Percentiles rank a stretch among this genome's conserved stretches.
Conservation (phyloP, 129 eudicot genomes). For the Pittosporum tobira region DNA sequence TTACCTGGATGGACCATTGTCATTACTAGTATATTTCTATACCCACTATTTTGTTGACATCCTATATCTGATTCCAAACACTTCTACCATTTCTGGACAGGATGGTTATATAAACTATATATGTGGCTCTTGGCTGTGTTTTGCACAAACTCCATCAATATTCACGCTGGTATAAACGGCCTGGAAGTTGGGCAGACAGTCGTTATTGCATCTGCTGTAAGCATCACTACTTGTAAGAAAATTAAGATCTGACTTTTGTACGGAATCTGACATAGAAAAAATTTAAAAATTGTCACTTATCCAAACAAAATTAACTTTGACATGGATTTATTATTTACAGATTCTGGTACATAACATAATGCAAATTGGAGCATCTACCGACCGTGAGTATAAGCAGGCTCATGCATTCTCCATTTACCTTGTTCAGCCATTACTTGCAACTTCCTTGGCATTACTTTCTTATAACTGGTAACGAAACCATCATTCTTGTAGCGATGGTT, state of each 20-base stretch:
- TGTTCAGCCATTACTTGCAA: slow-evolving; percentile 81
- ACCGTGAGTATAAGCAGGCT: slow-evolving; percentile 81
- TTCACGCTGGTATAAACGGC: slow-evolving; percentile 97
- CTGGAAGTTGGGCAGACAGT: slow-evolving; percentile 99
- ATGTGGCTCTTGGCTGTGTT: slow-evolving; percentile 95
- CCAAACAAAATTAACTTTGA: slow-evolving; percentile 17
- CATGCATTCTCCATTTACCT: slow-evolving; percentile 98
- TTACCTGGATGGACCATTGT: not conserved
- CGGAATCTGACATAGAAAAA: not conserved
- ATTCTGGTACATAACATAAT: slow-evolving; percentile 80
- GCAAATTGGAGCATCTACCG: slow-evolving; percentile 85
- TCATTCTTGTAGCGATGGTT: not conserved
- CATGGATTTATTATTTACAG: slow-evolving; percentile 33
- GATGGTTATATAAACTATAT: slow-evolving; percentile 85
- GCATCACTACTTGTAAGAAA: slow-evolving; percentile 23
- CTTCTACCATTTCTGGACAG: slow-evolving; percentile 28
- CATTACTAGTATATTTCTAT: not conserved
- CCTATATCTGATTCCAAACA: not conserved
- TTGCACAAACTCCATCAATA: slow-evolving; percentile 93
- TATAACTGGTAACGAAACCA: slow-evolving; percentile 63
- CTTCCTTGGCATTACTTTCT: slow-evolving; percentile 90
- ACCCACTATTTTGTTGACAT: not conserved
- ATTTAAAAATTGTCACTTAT: slow-evolving; percentile 1
- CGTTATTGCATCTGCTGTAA: slow-evolving; percentile 90
- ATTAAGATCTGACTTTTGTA: slow-evolving; percentile 2